These are phyloP conservation scores for Candida orba DNA, from an alignment of 805 yeast species.

Conservation along the genomic window DNA sequence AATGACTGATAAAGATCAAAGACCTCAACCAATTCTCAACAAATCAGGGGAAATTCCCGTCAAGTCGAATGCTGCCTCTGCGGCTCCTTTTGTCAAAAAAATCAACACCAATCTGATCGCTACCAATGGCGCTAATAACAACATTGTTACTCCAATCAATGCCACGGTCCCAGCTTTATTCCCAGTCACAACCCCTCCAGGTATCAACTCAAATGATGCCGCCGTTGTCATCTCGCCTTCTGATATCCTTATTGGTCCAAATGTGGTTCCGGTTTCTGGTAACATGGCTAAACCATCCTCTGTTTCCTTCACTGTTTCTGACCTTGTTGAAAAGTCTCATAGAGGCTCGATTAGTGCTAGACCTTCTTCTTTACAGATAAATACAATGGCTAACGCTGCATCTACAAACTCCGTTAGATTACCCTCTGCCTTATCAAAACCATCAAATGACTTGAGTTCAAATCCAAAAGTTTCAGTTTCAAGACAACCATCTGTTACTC, in stretches of 20 bases:
- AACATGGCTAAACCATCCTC: slow-evolving; percentile 10
- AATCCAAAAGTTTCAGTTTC: slow-evolving; percentile 4
- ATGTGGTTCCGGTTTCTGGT: neutral
- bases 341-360: slow-evolving; percentile 53
- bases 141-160: neutral
- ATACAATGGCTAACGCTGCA: slow-evolving; percentile 5
- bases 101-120: neutral
- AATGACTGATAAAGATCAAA: slow-evolving; percentile 6
- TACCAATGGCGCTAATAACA: neutral
- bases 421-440: slow-evolving; percentile 1
- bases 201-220: neutral
- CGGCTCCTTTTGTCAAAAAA: neutral
- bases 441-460: neutral
- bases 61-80: neutral
- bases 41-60: slow-evolving; percentile 8
- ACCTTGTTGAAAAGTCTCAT: slow-evolving; percentile 35
- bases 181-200: slow-evolving; percentile 1
- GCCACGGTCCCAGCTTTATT: neutral
- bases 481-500: slow-evolving; percentile 11
- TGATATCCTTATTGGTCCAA: neutral
- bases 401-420: slow-evolving; percentile 8
- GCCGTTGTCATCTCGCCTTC: neutral
- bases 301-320: slow-evolving; percentile 43
- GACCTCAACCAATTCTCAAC: slow-evolving; percentile 11
- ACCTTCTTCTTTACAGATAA: slow-evolving; percentile 35